Conservation (phyloP, 805 yeast genomes). For the Candida hungchunana region DNA sequence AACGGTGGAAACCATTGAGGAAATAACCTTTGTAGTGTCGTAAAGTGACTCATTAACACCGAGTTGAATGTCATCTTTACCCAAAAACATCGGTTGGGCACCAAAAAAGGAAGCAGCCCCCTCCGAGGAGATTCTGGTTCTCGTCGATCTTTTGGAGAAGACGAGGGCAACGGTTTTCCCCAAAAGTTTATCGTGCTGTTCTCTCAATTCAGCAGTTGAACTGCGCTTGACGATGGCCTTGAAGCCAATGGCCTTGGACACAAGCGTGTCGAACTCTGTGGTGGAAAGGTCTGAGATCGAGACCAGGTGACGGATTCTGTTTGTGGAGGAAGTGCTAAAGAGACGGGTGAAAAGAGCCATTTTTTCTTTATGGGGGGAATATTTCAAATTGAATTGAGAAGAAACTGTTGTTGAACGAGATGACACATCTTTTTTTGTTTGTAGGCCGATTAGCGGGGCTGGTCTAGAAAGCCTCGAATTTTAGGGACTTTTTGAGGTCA, state of each 20-base stretch:
- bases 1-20: conserved; percentile 94
- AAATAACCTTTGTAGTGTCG: conserved; percentile 84
- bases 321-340: conserved; percentile 11
- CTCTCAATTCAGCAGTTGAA: conserved; percentile 31
- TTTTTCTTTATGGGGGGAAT: too few species aligned
- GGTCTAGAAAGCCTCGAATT: too few species aligned
- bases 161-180: conserved; percentile 83
- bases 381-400: too few species aligned
- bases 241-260: conserved; percentile 65
- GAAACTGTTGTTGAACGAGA: too few species aligned
- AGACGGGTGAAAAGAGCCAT: conserved; percentile 12
- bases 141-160: conserved; percentile 88
- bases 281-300: conserved; percentile 76
- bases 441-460: too few species aligned
- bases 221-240: conserved; percentile 60
- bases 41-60: conserved; percentile 92
- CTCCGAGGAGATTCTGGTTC: conserved; percentile 91
- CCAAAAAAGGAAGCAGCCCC: conserved; percentile 94
- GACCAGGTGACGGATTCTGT: conserved; percentile 58
- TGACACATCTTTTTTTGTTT: too few species aligned
- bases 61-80: conserved; percentile 92
- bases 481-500: too few species aligned
- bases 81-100: conserved; percentile 94
- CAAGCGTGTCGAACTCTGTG: conserved; percentile 66
- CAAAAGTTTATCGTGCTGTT: conserved; percentile 46